Base-by-base conservation (phyloP, 441 rosid species). In the Isatis lusitanica region DNA sequence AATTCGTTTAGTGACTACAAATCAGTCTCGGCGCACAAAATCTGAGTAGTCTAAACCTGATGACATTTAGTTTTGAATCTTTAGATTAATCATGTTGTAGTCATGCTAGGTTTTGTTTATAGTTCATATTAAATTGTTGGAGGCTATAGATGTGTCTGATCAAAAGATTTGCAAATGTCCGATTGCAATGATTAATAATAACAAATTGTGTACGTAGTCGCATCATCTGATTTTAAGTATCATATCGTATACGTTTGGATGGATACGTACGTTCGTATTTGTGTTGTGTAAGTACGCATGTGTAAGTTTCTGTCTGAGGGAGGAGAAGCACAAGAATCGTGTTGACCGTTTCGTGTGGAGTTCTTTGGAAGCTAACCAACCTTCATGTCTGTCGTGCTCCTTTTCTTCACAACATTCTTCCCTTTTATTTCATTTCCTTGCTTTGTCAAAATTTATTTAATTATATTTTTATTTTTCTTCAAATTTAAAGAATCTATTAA, bases 301-400 rank as follows among this genome's bases (percentile, higher is more conserved):
- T 50, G 43, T 66, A 68, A 36, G 55, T 55, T 5, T 63, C n/a
- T 77, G 76, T 77, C 73, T 44, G 53, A 43, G 58, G 40, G 64
- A 60, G 78, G 68, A 79, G 77, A 82, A 87, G 86, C 92, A 90
- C 94, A 87, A 89, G 83, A 89, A 82, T 86, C 85, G 96, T 89
- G 97, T 86, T 87, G 84, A 83, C 85, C 96, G 81, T 88, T 78
- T 87, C 98, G 94, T 88, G 86, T 85, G 90, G 90, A 79, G 72
- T 63, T 66, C 73, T 57, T 67, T 75, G 57, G 59, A 47, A 74
- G 70, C 75, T 44, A 68, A 82, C 84, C 66, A 72, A 85, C 85
- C 81, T 83, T 77, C 89, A 77, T 83, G 76, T 57, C 83, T 74
- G 26, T 46, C 73, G 39, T 72, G 69, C 84, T 80, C 64, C 75